Evolutionary conservation across 2,329 filamentous ascomycete species (phyloP), one percentile per base, ranked within the genome.

Genomic region (Leptographium lundbergii): DNA sequence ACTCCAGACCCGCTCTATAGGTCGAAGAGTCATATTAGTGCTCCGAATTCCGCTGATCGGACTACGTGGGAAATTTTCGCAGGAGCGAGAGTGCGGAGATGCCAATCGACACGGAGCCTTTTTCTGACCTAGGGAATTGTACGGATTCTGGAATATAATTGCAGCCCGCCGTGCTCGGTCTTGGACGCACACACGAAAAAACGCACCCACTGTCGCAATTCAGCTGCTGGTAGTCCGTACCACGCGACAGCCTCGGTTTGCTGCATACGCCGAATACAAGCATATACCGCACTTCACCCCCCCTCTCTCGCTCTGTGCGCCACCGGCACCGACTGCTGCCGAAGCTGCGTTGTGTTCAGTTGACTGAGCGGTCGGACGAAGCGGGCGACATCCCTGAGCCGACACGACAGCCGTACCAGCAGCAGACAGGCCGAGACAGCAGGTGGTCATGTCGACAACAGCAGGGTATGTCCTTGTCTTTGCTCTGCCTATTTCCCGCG

Each of bases 371-470:
- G 39, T 3, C 42, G 19, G 52, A 55, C 34, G 34, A 47, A 50
- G 29, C 13, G 19, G 42, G 6, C 14, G 14, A 17, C 5, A 34
- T 39, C 4, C 17, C 36, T 17, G 36, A 5, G 6, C 14, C 14
- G 42, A n/a, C 1, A 9, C 17, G 9, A 4, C 42, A n/a, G 19
- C 42, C 25, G 51, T 19, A n/a, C 22, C 32, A 42, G 29, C 24
- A 13, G 11, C 4, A 13, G n/a, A 29, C 14, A 56, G 9, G 29
- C 42, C 7, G 14, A 32, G 9, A 29, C 29, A n/a, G 29, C 29
- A 2, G 29, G 52, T 22, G 29, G 4, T 19, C 39, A 64, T 64
- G 63, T 61, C 63, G 13, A 63, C 63, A 53, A 64, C 63, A 58
- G 57, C 55, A 45, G 63, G 63, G 63, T 63, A 59, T 11, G 60